Evolutionary conservation across 2,329 filamentous ascomycete genomes (phyloP), one percentile per base, ranked within the genome.

Genomic region (Pseudogymnoascus sp.): DNA sequence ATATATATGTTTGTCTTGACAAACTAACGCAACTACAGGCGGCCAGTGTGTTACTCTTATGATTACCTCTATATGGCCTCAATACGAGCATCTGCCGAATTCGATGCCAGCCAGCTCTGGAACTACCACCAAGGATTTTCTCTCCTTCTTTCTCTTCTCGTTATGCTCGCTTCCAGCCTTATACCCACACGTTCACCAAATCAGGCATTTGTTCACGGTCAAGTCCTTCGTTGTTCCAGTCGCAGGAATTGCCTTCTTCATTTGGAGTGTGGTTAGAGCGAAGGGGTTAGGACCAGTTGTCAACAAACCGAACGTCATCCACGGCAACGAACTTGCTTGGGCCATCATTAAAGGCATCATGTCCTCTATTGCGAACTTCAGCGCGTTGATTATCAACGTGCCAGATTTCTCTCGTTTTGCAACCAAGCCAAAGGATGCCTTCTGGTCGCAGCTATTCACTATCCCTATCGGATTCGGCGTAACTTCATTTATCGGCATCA

Each of bases 111-210:
- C 72, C 1, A 78, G 76, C 61, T 87, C 87, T 0, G 90, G 89
- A 3, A 92, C 91, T 1, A 86, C 81, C 19, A 95, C 90, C 0
- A 83, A 85, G 41, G 84, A 88, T 67, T 96, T 90, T 69, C 82
- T 87, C 49, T 90, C 88, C 11, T 96, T 96, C 77, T 88, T 96
- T 78, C 77, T 96, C 62, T 96, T 96, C 75, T 96, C 91, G 90
- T 72, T 91, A 2, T 78, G 82, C 66, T 92, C 89, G 1, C 79
- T 96, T 1, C 91, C 92, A 0, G 91, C 91, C 19, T 87, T 96
- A 64, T 96, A 89, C 87, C 92, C 94, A 68, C 91, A 91, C 0
- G 91, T 96, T 1, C 90, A 96, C 75, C 85, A 93, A 76, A 87
- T 96, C 70, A 86, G 92, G 52, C 92, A 96, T 73, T 79, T 96